Evolutionary conservation across 352 stramenopile genomes (phyloP).

Genomic region (Phytophthora tentaculata): DNA sequence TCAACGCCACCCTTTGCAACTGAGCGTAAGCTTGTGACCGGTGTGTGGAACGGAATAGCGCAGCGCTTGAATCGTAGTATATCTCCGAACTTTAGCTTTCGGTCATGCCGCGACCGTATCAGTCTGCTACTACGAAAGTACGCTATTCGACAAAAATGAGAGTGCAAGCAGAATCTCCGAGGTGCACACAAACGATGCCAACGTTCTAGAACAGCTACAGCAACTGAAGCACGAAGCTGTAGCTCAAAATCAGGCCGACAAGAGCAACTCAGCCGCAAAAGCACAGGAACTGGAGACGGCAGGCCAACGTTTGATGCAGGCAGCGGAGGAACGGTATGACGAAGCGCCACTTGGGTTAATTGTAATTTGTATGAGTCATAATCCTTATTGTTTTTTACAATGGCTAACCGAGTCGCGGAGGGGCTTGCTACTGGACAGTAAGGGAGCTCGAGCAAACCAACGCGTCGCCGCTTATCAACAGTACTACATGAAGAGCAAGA

Average conservation of each 20-base stretch:
- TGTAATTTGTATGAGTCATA: neutral
- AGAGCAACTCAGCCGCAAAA: too few relatives aligned
- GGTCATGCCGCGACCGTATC: neutral
- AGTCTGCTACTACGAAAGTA: neutral
- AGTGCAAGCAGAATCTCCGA: neutral
- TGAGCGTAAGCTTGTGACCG: constrained; percentile 3
- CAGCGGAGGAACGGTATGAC: neutral
- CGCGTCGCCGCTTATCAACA: neutral
- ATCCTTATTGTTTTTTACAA: neutral
- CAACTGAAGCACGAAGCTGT: neutral
- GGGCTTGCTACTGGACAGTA: neutral
- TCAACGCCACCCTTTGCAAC: constrained; percentile 1
- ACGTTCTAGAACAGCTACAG: neutral
- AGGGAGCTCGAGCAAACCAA: neutral
- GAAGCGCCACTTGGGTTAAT: too few relatives aligned
- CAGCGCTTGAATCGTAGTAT: neutral
- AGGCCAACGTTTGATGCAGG: neutral
- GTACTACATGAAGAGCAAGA: constrained; percentile 3
- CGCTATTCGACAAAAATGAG: neutral
- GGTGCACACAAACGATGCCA: neutral
- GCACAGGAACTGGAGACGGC: too few relatives aligned
- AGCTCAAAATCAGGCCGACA: too few relatives aligned
- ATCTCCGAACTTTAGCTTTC: constrained; percentile 2
- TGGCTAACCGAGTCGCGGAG: neutral
- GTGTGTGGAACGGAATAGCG: constrained; percentile 1